Evolutionary conservation across 495 filamentous ascomycete species (phyloP).

Genomic region (Aspergillus funiculosus): DNA sequence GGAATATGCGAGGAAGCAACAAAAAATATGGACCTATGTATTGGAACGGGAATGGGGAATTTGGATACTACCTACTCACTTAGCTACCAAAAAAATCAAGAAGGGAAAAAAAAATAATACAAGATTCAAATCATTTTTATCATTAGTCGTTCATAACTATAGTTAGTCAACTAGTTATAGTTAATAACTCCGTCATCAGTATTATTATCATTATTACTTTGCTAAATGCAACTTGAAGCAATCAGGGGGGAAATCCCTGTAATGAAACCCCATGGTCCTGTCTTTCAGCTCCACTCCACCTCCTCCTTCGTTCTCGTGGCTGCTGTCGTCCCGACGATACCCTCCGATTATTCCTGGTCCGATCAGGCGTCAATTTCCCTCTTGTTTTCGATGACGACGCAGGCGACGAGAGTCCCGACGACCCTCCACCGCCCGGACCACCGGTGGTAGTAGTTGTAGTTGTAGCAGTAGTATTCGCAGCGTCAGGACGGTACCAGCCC

Average conservation of each 20-base stretch:
- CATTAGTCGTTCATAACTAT: no score
- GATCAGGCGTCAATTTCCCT: constrained; percentile 12
- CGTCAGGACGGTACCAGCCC: constrained; percentile 17
- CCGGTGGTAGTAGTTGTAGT: no score
- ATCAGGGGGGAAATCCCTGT: background rate
- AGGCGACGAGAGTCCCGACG: constrained; percentile 1
- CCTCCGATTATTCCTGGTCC: constrained; percentile 12
- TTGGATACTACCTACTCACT: background rate
- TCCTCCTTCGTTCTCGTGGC: constrained; percentile 16
- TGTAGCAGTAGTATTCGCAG: background rate
- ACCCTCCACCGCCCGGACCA: background rate
- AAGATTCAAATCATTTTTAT: no score
- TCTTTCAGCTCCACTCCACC: constrained; percentile 20
- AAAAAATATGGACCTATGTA: no score
- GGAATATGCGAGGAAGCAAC: background rate
- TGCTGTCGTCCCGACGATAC: constrained; percentile 13
- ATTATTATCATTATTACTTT: no score
- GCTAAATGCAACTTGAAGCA: no score
- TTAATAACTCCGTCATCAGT: no score
- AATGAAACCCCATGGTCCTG: constrained; percentile 8
- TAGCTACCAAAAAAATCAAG: background rate
- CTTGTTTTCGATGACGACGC: constrained; percentile 11
- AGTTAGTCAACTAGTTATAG: no score
- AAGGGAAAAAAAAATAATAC: no score
- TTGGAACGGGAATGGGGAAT: no score